Evolutionary conservation across 208 protist genomes (phyloP).

Genomic region (Acanthamoeba royreba): DNA sequence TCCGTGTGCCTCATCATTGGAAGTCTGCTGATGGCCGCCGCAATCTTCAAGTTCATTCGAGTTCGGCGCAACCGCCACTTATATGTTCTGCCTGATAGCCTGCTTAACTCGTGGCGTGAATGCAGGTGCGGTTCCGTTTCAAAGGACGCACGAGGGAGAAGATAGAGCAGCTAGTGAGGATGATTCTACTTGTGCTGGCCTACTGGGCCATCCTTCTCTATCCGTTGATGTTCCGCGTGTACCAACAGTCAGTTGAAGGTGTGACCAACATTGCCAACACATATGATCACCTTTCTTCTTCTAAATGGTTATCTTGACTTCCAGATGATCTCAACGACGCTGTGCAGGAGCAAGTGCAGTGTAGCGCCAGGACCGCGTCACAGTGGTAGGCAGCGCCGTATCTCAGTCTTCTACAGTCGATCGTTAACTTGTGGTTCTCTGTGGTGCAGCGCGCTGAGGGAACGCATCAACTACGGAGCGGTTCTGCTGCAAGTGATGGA

Average conservation of each 20-base stretch:
- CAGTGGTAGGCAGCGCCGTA: not conserved
- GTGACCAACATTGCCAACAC: too few species aligned
- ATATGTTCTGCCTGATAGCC: not conserved
- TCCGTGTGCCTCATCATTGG: not conserved
- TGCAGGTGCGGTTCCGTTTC: not conserved
- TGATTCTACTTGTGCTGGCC: not conserved
- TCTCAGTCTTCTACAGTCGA: not conserved
- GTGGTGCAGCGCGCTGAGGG: not conserved
- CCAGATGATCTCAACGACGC: not conserved
- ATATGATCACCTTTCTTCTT: too few species aligned
- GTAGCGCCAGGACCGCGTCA: not conserved
- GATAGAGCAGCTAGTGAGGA: not conserved
- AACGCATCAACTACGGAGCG: not conserved
- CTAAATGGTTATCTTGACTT: not conserved
- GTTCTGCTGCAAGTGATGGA: not conserved
- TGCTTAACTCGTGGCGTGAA: not conserved
- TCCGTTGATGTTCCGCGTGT: not conserved
- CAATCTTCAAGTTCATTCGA: not conserved
- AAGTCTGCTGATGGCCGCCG: not conserved
- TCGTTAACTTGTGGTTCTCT: not conserved
- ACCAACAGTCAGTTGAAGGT: not conserved
- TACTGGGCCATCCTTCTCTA: not conserved
- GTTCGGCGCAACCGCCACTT: not conserved
- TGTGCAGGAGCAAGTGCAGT: not conserved
- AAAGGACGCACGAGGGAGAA: not conserved